Base-by-base conservation (phyloP, 192 early-diverging fungal genomes). In the Linnemannia elongata region DNA sequence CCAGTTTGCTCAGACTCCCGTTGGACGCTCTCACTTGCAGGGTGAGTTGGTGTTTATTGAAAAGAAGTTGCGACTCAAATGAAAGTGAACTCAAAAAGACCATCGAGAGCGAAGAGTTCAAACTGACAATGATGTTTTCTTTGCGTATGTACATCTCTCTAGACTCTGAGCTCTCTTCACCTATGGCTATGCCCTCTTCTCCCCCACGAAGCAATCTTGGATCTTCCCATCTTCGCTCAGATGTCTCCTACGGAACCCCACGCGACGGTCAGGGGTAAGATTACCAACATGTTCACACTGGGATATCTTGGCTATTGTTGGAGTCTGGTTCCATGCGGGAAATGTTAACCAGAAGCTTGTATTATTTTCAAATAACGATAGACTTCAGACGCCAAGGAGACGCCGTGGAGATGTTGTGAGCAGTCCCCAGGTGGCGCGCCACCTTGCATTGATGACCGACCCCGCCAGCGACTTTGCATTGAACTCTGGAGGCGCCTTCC, bases 341-440 rank as follows among this genome's bases (percentile, higher is more conserved):
- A 22, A 5, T 52, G 49, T 13, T 20, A 4, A 9, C 30, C 39
- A 49, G 8, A 22, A 55, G 39, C 4, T 15, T 42, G 17, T 63
- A 13, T 45, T 45, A 15, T 15, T 12, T 60, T 38, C 20, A 13
- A 6, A 22, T 24, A 8, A 78, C 49, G 52, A 45, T 35, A 72
- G 79, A 1, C 80, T 80, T 63, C 79, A 78, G n/a, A 81, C 85
- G 2, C 79, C 85, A 24, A 60, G 85, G 35, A 87, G 85, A 54
- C 38, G 75, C 39, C 75, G 85, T 57, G 80, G 80, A 49, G 85
- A 87, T 71, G 85, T 87, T 35, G 68, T 81, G 42, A 87, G 79
- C 41, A 81, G 85, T 52, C 85, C 85, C 35, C 85, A 87, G 54
- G 80, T 87, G 76, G 80, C 85, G 10, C 85, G 85, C 33, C 79